Evolutionary conservation across 768 basidiomycete genomes (phyloP), one percentile per base, ranked within the genome.

Genomic region (Solioccasus polychromus): DNA sequence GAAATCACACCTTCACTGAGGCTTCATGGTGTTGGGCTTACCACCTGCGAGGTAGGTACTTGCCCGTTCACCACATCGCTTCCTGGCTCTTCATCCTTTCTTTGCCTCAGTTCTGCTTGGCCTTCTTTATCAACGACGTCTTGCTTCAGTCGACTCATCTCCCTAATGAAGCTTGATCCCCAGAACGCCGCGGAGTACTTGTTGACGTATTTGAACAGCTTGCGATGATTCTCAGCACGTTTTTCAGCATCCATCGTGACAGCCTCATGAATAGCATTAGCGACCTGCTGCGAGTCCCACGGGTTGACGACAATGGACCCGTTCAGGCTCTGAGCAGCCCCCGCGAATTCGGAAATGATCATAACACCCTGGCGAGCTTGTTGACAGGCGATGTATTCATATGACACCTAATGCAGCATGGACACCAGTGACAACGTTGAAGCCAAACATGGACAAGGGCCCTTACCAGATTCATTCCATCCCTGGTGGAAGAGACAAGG

Each of bases 261-360:
- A 0, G 96, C 92, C 65, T 91, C 85, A 68, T 92, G 85, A 47
- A 99, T 96, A n/a, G 93, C 92, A 60, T 97, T 85, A 1, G 96
- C 96, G 39, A 96, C 92, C 59, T 93, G 86, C 66, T 97, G 94
- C n/a, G 88, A 88, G 66, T 98, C 96, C 95, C 96, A 94, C 18
- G 96, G 96, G 72, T 99, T 99, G 59, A 98, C 92, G 62, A 99
- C 92, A 55, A 99, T 77, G 26, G 88, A 89, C 18, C 96, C 96
- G 63, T 98, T 97, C 51, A 99, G 71, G 53, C 84, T 88, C 69
- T 97, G 94, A 14, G 92, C 94, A 9, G 96, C 96, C 23, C 96
- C 96, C 4, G 96, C 95, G 55, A 99, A 98, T 66, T 99, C 96
- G 58, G 93, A 96, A 11, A 99, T 77, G 64, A 99, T 96, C 87